A percentile compares a stretch with the other conserved stretches of the same genome.
Conservation (phyloP, 2,329 filamentous ascomycete species). For the Alternaria triticimaculans region DNA sequence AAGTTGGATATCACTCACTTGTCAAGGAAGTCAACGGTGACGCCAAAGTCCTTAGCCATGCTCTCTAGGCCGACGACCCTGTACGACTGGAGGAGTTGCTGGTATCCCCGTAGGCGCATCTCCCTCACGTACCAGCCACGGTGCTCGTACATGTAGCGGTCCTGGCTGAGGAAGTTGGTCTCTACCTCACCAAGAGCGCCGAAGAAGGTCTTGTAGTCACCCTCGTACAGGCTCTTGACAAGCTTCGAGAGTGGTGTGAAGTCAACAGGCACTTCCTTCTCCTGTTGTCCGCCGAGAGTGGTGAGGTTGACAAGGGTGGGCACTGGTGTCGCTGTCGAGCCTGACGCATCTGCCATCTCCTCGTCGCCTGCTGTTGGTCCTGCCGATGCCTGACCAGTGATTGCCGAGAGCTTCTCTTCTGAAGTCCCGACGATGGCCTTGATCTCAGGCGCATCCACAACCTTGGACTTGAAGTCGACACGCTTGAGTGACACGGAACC, state of each 20-base stretch:
- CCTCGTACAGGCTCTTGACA: conserved; percentile 89
- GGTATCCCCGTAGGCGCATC: conserved; percentile 95
- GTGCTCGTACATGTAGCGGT: conserved; percentile 95
- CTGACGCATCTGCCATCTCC: conserved; percentile 68
- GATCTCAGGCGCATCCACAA: conserved; percentile 97
- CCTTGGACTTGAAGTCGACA: conserved; percentile 98
- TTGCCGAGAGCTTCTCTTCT: conserved; percentile 83
- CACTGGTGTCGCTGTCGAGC: conserved; percentile 59
- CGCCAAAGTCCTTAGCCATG: conserved; percentile 97
- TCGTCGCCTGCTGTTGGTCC: conserved; percentile 80
- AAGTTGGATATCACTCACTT: conserved; percentile 64
- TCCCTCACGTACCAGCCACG: conserved; percentile 97
- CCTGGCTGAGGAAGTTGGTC: conserved; percentile 90
- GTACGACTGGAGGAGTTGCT: conserved; percentile 96
- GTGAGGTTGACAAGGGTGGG: conserved; percentile 87
- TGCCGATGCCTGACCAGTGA: conserved; percentile 80
- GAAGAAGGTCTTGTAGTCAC: conserved; percentile 95
- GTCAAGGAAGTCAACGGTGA: conserved; percentile 95
- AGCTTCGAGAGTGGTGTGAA: conserved; percentile 87
- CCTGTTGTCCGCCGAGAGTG: conserved; percentile 79
- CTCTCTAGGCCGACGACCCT: conserved; percentile 94
- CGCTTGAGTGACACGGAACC: conserved; percentile 94
- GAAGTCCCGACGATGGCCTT: conserved; percentile 92
- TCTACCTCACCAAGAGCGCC: conserved; percentile 86
- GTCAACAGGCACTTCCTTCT: conserved; percentile 82